phyloP scores from a whole-genome alignment of 2,329 filamentous ascomycete genomes.

The Teratosphaeria zuluensis region DNA sequence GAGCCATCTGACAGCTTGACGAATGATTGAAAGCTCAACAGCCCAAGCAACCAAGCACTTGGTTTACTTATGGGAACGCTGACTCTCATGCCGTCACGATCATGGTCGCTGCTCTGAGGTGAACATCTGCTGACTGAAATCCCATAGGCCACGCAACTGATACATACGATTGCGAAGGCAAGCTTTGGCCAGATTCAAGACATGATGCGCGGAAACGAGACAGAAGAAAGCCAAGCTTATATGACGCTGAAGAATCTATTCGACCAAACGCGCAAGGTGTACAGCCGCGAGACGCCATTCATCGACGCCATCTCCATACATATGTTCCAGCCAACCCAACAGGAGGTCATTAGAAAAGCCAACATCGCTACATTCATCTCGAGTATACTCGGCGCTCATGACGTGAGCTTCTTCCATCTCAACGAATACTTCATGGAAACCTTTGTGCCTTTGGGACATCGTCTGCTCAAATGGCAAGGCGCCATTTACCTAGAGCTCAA shows the following conservation, averaged over 20 bases:
- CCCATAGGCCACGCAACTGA: constrained; percentile 47
- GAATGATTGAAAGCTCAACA: neutral
- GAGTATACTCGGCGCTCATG: constrained; percentile 50
- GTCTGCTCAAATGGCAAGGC: constrained; percentile 50
- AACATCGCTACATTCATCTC: constrained; percentile 57
- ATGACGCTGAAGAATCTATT: constrained; percentile 52
- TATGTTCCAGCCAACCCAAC: constrained; percentile 34
- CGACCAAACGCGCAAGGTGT: constrained; percentile 54
- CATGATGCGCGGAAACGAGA: constrained; percentile 38
- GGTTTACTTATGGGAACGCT: neutral
- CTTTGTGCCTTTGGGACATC: constrained; percentile 50
- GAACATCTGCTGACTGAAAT: neutral
- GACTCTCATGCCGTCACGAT: neutral
- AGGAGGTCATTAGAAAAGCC: constrained; percentile 52
- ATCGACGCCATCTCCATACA: constrained; percentile 30
- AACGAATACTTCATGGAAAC: constrained; percentile 55
- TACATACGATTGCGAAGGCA: constrained; percentile 48
- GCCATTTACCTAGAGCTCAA: constrained; percentile 55
- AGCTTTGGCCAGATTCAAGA: constrained; percentile 47
- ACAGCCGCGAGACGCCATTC: constrained; percentile 47
- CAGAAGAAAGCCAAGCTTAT: constrained; percentile 47
- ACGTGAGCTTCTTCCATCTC: constrained; percentile 54
- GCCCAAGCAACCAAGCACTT: neutral
- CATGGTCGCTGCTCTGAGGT: constrained; percentile 1
- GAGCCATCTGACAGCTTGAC: neutral